phyloP scores from a whole-genome alignment of 805 yeast species.

The Candida alai region DNA sequence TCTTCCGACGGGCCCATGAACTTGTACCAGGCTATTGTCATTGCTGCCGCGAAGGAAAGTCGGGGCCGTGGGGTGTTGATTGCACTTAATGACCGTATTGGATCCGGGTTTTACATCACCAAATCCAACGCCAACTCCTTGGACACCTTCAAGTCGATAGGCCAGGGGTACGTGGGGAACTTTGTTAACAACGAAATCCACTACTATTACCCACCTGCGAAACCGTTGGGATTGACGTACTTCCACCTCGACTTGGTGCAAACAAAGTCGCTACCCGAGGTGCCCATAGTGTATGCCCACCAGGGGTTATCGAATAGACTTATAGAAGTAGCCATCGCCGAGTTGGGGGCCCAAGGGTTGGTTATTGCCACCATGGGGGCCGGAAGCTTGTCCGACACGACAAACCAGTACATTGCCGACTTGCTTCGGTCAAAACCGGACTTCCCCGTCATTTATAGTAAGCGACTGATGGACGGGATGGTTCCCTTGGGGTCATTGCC shows the following conservation, averaged over 20 bases:
- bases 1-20: slow-evolving; percentile 75
- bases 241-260: slow-evolving; percentile 28
- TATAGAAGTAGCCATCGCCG: slow-evolving; percentile 43
- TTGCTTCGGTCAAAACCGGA: slow-evolving; percentile 27
- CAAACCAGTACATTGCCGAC: slow-evolving; percentile 42
- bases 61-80: slow-evolving; percentile 59
- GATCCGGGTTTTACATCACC: slow-evolving; percentile 67
- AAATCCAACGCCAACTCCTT: slow-evolving; percentile 67
- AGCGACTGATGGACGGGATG: slow-evolving; percentile 69
- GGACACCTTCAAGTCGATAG: slow-evolving; percentile 64
- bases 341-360: slow-evolving; percentile 47
- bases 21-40: slow-evolving; percentile 63
- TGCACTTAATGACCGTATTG: slow-evolving; percentile 63
- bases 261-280: slow-evolving; percentile 35
- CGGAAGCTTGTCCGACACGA: slow-evolving; percentile 54
- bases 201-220: slow-evolving; percentile 59
- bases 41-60: slow-evolving; percentile 51
- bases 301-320: slow-evolving; percentile 54
- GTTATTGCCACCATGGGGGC: slow-evolving; percentile 72
- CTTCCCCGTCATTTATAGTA: slow-evolving; percentile 60
- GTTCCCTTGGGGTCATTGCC: slow-evolving; percentile 53
- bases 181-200: slow-evolving; percentile 64
- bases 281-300: slow-evolving; percentile 56
- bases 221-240: slow-evolving; percentile 47
- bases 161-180: slow-evolving; percentile 69